Percentiles rank a stretch among this genome's conserved stretches.
Conservation (phyloP, 164 flowering plant genomes). For the Echeveria elegans region DNA sequence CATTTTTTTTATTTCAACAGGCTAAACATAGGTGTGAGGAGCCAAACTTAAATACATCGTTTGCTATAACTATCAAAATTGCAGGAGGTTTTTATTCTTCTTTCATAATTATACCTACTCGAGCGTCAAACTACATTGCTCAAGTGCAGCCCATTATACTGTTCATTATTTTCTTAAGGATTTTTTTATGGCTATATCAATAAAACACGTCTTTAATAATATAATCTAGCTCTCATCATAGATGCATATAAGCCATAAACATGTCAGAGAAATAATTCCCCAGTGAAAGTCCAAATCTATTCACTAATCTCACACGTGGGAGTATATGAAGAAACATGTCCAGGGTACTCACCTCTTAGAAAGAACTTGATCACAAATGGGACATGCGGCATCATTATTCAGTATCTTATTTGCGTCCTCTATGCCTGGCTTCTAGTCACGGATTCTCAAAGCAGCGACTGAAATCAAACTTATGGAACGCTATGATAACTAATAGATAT, state of each 20-base stretch:
- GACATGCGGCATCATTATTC: slow-evolving; percentile 86
- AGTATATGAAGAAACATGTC: neutral
- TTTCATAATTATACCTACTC: neutral
- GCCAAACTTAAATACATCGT: neutral
- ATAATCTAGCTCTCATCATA: neutral
- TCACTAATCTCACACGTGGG: neutral
- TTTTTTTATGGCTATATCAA: too few species aligned
- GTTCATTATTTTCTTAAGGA: too few species aligned
- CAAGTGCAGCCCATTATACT: too few species aligned
- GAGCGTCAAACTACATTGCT: neutral
- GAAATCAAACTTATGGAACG: neutral
- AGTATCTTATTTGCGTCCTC: slow-evolving; percentile 94
- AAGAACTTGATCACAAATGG: slow-evolving; percentile 94
- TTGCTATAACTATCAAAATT: neutral
- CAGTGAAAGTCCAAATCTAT: neutral
- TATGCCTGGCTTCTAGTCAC: slow-evolving; percentile 52
- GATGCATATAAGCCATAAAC: neutral
- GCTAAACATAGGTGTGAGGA: neutral
- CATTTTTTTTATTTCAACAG: neutral
- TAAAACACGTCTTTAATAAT: too few species aligned
- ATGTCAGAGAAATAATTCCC: neutral
- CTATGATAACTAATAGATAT: neutral
- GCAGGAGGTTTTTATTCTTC: neutral
- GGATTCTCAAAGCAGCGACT: slow-evolving; percentile 16
- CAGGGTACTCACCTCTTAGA: slow-evolving; percentile 68